Evolutionary conservation across 768 basidiomycete species (phyloP).

Genomic region (Exidia glandulosa): DNA sequence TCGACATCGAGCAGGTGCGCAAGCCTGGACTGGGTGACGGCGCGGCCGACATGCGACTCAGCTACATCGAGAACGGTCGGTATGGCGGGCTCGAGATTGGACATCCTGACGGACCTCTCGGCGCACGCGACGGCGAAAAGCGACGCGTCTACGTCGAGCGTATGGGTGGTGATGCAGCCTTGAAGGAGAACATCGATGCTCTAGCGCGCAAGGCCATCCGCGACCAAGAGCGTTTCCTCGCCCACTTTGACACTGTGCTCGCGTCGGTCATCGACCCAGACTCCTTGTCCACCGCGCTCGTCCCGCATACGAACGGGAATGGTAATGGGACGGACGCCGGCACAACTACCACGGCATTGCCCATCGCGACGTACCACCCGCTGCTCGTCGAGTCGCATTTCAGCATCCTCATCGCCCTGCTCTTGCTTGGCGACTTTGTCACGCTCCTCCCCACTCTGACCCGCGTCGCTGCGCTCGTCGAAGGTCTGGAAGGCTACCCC

Average conservation of each 20-base stretch:
- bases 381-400: conserved; percentile 82
- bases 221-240: conserved; percentile 76
- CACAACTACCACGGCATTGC: conserved; percentile 30
- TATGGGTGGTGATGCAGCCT: conserved; percentile 36
- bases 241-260: conserved; percentile 59
- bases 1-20: conserved; percentile 58
- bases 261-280: not conserved
- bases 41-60: conserved; percentile 66
- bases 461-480: conserved; percentile 55
- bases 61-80: conserved; percentile 59
- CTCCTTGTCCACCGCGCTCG: not conserved
- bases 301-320: too few species aligned
- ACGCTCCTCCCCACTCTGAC: conserved; percentile 52
- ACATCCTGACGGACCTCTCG: conserved; percentile 68
- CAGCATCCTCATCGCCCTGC: conserved; percentile 58
- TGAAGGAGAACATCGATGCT: conserved; percentile 48
- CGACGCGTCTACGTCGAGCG: conserved; percentile 49
- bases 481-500: conserved; percentile 80
- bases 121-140: conserved; percentile 47
- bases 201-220: conserved; percentile 66
- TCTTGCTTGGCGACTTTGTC: conserved; percentile 70
- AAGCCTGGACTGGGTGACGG: conserved; percentile 46
- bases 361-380: conserved; percentile 84
- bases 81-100: conserved; percentile 84
- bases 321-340: conserved; percentile 23